A percentile compares a stretch with the other conserved stretches of the same genome.
These are phyloP conservation scores for Exsudoporus frostii DNA, from an alignment of 768 basidiomycete species.

Conservation along the genomic window DNA sequence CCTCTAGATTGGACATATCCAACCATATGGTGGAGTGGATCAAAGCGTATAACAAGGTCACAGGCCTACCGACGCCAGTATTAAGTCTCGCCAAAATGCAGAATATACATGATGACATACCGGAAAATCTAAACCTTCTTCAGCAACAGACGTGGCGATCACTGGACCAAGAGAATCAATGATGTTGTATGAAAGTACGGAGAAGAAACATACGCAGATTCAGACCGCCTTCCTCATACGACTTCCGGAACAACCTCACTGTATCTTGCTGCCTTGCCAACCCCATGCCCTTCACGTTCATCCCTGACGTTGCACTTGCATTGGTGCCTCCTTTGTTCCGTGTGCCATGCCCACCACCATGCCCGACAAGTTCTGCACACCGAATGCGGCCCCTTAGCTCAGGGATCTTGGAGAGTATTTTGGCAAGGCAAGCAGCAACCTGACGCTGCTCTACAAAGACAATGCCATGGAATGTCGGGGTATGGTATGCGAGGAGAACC, in stretches of 20 bases:
- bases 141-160: conserved; percentile 83
- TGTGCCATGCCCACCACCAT: conserved; percentile 42
- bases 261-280: conserved; percentile 54
- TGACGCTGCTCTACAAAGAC: conserved; percentile 88
- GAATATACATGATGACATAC: conserved; percentile 36
- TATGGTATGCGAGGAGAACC: conserved; percentile 53
- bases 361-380: conserved; percentile 68
- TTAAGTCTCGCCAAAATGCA: background rate
- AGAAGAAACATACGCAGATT: conserved; percentile 57
- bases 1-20: conserved; percentile 90
- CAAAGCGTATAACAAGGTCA: conserved; percentile 84
- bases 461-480: conserved; percentile 69
- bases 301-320: conserved; percentile 21
- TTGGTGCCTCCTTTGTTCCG: conserved; percentile 18
- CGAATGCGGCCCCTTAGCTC: conserved; percentile 54
- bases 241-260: conserved; percentile 60
- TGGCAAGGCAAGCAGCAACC: conserved; percentile 66
- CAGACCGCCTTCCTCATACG: conserved; percentile 60
- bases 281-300: conserved; percentile 50
- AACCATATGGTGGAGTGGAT: conserved; percentile 76
- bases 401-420: conserved; percentile 58
- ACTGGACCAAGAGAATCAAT: conserved; percentile 38
- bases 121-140: conserved; percentile 90
- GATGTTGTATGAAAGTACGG: background rate
- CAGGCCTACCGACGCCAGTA: conserved; percentile 57